Conservation (phyloP, 306 rosid species). For the Erythrophleum fordii region DNA sequence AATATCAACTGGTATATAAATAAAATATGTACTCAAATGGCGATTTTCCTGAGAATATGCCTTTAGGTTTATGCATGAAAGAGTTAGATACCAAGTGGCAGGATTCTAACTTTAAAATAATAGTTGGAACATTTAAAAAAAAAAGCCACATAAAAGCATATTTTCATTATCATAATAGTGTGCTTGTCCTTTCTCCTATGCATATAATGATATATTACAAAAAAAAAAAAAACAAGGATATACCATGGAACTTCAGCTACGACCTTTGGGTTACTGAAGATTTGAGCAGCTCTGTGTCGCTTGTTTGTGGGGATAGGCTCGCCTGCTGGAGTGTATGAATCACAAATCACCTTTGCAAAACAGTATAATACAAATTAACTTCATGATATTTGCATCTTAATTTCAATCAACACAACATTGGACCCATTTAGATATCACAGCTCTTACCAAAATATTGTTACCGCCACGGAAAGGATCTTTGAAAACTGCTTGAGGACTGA, state of each 20-base stretch:
- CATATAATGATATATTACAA: not conserved
- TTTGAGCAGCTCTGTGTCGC: conserved; percentile 85
- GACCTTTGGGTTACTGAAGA: conserved; percentile 83
- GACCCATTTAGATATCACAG: conserved; percentile 25
- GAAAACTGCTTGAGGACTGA: conserved; percentile 96
- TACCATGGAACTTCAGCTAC: conserved; percentile 86
- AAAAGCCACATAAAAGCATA: not conserved
- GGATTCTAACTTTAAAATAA: conserved; percentile 2
- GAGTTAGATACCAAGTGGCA: not conserved
- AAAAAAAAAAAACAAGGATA: conserved; percentile 23
- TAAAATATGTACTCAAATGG: not conserved
- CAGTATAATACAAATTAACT: conserved; percentile 33
- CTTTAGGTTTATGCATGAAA: not conserved
- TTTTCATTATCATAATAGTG: conserved; percentile 22
- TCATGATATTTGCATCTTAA: conserved; percentile 30
- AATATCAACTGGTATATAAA: not conserved
- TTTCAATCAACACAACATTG: conserved; percentile 30
- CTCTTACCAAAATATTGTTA: conserved; percentile 89
- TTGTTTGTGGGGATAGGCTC: conserved; percentile 99
- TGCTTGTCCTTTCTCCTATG: not conserved
- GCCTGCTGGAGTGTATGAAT: conserved; percentile 87
- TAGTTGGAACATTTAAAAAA: not conserved
- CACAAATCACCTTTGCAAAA: conserved; percentile 81
- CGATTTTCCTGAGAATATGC: not conserved
- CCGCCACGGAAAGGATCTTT: conserved; percentile 99